Base-by-base conservation (phyloP, 1,139 yeast genomes). In the Candida sp. region DNA sequence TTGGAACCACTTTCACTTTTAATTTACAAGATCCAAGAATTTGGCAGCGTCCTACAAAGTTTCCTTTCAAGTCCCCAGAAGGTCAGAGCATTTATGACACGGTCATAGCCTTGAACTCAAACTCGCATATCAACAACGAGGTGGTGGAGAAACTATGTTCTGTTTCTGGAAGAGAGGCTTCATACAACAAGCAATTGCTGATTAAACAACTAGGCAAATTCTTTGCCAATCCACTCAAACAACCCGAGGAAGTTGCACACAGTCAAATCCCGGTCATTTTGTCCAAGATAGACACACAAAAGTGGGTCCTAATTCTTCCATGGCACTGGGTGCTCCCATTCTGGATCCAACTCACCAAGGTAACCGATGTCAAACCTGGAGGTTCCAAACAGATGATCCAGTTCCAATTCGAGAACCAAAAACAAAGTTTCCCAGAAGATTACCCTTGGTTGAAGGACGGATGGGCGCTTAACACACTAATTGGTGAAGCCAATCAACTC, bases 271-370 rank as follows among this genome's bases (percentile, higher is more conserved):
- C 98, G 1, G 61, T 89, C 0, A 55, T 87, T 2, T 59, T 94
- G 1, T 67, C 81, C 23, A 83, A 83, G 49, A 73, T 75, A n/a
- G 62, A 73, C 2, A 68, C 71, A 3, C 57, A 59, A 27, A 73
- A 79, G 27, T 83, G 92, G 81, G 64, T 85, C 0, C 55, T 92
- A 1, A 55, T 89, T 3, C 55, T 86, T 35, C 99, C 99, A 0
- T 92, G 98, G 96, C 85, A 77, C 62, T 94, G 98, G 98, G 79
- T 86, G 0, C 68, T 87, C 41, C 97, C 97, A 0, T 70, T 90
- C n/a, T 96, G 98, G 97, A 77, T 81, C 54, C 77, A 80, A 47
- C 63, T 94, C 25, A 78, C 79, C 42, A 81, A 83, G 49, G 75
- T 87, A 2, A 83, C 86, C 1, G 80, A 81, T 54, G 72, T 91